These are phyloP conservation scores for Rhytidiadelphus loreus DNA, from an alignment of 225 moss, liverwort and hornwort species.

Conservation along the genomic window DNA sequence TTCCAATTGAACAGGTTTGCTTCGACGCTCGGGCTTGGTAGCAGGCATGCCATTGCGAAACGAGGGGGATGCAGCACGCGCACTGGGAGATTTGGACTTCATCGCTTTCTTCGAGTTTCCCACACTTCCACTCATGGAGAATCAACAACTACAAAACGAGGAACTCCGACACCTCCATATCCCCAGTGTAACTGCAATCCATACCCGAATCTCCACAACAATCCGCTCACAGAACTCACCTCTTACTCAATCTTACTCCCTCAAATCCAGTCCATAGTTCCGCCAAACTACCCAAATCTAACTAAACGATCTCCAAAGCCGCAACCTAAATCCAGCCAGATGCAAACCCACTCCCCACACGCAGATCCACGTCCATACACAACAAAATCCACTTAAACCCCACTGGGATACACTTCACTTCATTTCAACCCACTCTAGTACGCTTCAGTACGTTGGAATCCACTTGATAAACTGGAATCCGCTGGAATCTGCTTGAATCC, in stretches of 20 bases:
- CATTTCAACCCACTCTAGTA: background rate
- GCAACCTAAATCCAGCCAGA: background rate
- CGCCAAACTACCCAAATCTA: background rate
- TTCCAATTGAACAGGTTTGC: constrained; percentile 9
- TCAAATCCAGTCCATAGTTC: background rate
- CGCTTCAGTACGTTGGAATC: background rate
- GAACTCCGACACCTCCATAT: background rate
- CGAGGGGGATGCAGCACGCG: constrained; percentile 24
- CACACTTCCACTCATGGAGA: background rate
- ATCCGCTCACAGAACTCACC: background rate
- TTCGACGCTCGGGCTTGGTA: background rate
- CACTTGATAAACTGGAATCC: background rate
- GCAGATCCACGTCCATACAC: background rate
- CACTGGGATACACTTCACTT: background rate
- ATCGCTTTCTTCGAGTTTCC: background rate
- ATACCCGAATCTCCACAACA: background rate
- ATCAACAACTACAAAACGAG: background rate
- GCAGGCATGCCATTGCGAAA: background rate
- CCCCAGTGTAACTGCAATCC: background rate
- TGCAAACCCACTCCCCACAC: background rate
- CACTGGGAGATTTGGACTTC: constrained; percentile 29
- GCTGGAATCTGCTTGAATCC: background rate
- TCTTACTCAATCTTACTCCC: background rate
- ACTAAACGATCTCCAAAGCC: background rate
- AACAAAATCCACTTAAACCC: background rate